Base-by-base conservation (phyloP, 2,329 filamentous ascomycete species). In the Aspergillus uvarum region DNA sequence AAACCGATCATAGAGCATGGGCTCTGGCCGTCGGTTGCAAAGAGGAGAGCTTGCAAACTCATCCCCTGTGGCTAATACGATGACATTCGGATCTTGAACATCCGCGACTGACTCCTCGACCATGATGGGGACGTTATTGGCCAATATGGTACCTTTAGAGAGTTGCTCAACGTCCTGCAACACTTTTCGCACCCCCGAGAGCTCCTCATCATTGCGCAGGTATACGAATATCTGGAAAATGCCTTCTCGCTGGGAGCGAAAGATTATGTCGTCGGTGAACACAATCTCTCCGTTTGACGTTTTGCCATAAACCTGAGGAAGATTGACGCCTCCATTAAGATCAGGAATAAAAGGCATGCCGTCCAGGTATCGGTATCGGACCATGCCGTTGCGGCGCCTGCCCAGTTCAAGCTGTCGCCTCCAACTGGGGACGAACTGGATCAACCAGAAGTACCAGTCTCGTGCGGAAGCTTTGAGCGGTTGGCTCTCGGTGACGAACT, bases 351-450 rank as follows among this genome's bases (percentile, higher is more conserved):
- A 24, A 24, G 22, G 22, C 21, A n/a, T 47, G 16, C 11, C 11
- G 14, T 47, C 42, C 7, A 47, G 42, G 21, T 47, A 47, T 14
- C 42, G 42, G 42, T 47, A 47, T 8, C 42, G 6, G 42, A 47
- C 42, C 42, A 47, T 47, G 42, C 16, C 16, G 42, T 47, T 6
- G 16, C 16, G 16, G 42, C 11, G 16, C 42, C 42, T 24, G 22
- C 73, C 74, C 10, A 68, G 60, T 44, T 71, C 63, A 19, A 77
- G 56, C 10, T 68, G 44, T n/a, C 67, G 67, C 19, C 59, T 68
- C 68, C 70, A 73, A 2, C 56, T 56, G 6, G 75, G 75, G 22
- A 76, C 50, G 8, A 76, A 59, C 26, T 75, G 70, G 21, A 72
- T 60, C 0, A 70, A 47, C 69, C 72, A 76, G 21, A 77, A 63